Conservation (phyloP, 148 eudicot genomes). For the Cornus suecica region DNA sequence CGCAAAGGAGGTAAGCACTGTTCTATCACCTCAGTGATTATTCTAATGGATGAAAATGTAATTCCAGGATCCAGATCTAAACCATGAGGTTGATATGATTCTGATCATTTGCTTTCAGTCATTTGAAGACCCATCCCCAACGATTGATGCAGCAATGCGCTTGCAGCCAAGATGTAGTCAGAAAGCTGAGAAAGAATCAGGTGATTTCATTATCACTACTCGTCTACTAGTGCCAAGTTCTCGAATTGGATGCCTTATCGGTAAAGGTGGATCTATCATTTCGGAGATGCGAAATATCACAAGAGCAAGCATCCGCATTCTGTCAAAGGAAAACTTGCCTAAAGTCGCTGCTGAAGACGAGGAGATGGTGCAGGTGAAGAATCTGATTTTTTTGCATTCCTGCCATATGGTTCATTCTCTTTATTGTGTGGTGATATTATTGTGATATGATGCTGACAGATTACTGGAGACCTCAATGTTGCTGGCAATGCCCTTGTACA, state of each 20-base stretch:
- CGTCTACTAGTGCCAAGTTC: constrained; percentile 76
- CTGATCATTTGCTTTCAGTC: constrained; percentile 32
- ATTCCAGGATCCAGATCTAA: background rate
- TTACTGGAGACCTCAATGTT: constrained; percentile 76
- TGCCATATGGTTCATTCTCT: background rate
- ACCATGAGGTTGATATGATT: constrained; percentile 1
- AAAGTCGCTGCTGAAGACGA: constrained; percentile 88
- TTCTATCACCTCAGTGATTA: background rate
- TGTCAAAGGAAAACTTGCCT: constrained; percentile 77
- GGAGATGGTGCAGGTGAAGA: constrained; percentile 86
- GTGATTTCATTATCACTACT: constrained; percentile 59
- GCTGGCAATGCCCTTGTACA: constrained; percentile 74
- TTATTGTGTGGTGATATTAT: too few species aligned
- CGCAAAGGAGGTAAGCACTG: constrained; percentile 67
- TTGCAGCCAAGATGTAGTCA: constrained; percentile 86
- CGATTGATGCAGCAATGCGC: constrained; percentile 91
- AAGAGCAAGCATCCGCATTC: constrained; percentile 83
- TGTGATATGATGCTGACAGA: constrained; percentile 34
- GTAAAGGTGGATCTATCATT: constrained; percentile 88
- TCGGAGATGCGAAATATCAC: constrained; percentile 78
- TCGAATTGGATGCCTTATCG: constrained; percentile 81
- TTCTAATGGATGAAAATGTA: background rate
- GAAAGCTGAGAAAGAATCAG: constrained; percentile 71
- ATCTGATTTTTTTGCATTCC: background rate
- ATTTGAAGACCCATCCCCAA: constrained; percentile 72